Percentiles rank a stretch among this genome's conserved stretches.
phyloP scores from a whole-genome alignment of 352 stramenopile genomes.

The Pilasporangium apinafurcum region DNA sequence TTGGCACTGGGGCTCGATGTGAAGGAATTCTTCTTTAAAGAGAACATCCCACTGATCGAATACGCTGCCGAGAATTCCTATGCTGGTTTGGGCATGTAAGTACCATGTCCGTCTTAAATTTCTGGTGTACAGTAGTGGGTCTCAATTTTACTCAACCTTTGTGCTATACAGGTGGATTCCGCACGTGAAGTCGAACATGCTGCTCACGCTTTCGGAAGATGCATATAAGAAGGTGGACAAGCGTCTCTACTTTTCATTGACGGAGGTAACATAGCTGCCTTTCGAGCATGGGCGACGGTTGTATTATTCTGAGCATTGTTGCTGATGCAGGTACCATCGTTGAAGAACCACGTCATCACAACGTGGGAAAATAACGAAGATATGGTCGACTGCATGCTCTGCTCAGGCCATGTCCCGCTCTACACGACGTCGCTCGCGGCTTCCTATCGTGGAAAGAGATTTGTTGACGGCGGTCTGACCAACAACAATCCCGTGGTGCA shows the following conservation, averaged over 20 bases:
- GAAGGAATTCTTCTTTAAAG: conserved; percentile 82
- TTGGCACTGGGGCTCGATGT: conserved; percentile 59
- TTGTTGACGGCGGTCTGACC: conserved; percentile 66
- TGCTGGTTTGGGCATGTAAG: conserved; percentile 52
- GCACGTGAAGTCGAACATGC: conserved; percentile 60
- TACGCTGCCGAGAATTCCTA: conserved; percentile 46
- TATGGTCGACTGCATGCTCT: conserved; percentile 79
- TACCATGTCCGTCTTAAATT: neutral
- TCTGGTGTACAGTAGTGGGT: neutral
- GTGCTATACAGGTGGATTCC: conserved; percentile 51
- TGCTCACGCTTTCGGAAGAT: conserved; percentile 50
- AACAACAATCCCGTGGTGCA: conserved; percentile 63
- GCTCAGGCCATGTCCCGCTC: conserved; percentile 59
- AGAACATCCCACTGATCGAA: conserved; percentile 71
- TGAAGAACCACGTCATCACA: conserved; percentile 70
- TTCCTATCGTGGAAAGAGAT: conserved; percentile 62
- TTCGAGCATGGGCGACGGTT: too few relatives aligned
- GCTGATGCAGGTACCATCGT: conserved; percentile 21
- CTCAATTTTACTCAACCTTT: neutral
- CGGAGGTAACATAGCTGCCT: conserved; percentile 20
- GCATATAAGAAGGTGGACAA: conserved; percentile 56
- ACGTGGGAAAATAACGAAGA: conserved; percentile 74
- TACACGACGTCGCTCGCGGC: conserved; percentile 66
- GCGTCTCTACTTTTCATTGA: conserved; percentile 77
- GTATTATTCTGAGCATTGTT: neutral